Percentiles rank a stretch among this genome's conserved stretches.
phyloP scores from a whole-genome alignment of 2,329 filamentous ascomycete genomes.

The Claviceps sp. region DNA sequence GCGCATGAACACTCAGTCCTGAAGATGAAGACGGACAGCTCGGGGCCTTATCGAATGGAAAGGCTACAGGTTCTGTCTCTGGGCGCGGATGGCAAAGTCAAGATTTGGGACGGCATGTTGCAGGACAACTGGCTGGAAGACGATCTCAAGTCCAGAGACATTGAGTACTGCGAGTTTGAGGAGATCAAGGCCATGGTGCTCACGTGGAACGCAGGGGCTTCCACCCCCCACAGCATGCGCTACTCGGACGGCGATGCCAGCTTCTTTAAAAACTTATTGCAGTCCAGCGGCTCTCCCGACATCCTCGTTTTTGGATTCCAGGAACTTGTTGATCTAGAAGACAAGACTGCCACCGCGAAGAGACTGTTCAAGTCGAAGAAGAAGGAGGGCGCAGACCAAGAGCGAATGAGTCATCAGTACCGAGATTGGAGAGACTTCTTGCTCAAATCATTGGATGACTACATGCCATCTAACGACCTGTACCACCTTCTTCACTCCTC shows the following conservation, averaged over 20 bases:
- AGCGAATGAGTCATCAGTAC: conserved; percentile 95
- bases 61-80: conserved; percentile 75
- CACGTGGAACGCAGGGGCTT: conserved; percentile 97
- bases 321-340: conserved; percentile 93
- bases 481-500: conserved; percentile 83
- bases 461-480: conserved; percentile 60
- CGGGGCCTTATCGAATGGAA: conserved; percentile 75
- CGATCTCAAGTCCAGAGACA: conserved; percentile 73
- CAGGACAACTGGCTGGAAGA: conserved; percentile 90
- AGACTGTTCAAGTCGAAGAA: conserved; percentile 88
- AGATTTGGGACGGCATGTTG: conserved; percentile 82
- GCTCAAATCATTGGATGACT: conserved; percentile 67
- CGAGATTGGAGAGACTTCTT: conserved; percentile 92
- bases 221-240: conserved; percentile 71
- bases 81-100: conserved; percentile 73
- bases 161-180: conserved; percentile 73
- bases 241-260: conserved; percentile 60
- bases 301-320: conserved; percentile 95
- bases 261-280: conserved; percentile 72
- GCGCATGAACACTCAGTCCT: conserved; percentile 76
- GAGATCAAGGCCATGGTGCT: conserved; percentile 68
- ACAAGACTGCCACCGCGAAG: conserved; percentile 96
- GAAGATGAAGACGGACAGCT: conserved; percentile 62
- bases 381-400: conserved; percentile 64
- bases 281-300: conserved; percentile 66